These are phyloP conservation scores for Paecilomyces niveus DNA, from an alignment of 2,329 filamentous ascomycete genomes.

Conservation along the genomic window DNA sequence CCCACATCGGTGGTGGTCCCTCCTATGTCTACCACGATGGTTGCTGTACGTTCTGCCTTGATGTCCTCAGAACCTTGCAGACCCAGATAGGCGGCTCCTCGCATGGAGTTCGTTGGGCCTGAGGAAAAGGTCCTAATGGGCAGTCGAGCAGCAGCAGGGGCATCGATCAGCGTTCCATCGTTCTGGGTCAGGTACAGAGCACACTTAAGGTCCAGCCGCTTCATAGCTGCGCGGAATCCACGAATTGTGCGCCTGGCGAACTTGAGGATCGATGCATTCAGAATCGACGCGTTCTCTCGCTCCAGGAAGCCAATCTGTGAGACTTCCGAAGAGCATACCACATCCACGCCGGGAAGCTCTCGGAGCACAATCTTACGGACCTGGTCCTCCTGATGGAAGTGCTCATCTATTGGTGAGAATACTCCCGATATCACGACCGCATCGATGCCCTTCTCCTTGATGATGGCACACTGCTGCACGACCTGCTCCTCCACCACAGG, in stretches of 20 bases:
- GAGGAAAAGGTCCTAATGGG: conserved; percentile 48
- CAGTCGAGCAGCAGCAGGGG: conserved; percentile 38
- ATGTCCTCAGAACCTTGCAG: background rate
- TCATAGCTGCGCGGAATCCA: conserved; percentile 41
- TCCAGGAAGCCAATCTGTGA: conserved; percentile 45
- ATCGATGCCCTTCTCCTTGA: conserved; percentile 37
- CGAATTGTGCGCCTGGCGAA: conserved; percentile 41
- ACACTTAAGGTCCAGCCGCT: conserved; percentile 37
- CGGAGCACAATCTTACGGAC: conserved; percentile 43
- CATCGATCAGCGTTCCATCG: conserved; percentile 44
- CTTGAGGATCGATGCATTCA: conserved; percentile 43
- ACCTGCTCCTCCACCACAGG: conserved; percentile 40
- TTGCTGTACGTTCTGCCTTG: conserved; percentile 5
- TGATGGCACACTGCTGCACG: conserved; percentile 35
- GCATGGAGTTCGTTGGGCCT: conserved; percentile 48
- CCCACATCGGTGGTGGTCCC: conserved; percentile 58
- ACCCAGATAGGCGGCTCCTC: conserved; percentile 38
- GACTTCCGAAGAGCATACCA: conserved; percentile 46
- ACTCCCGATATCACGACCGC: conserved; percentile 51
- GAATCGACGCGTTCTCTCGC: conserved; percentile 45
- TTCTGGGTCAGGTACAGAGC: conserved; percentile 48
- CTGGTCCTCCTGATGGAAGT: conserved; percentile 45
- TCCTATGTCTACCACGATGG: conserved; percentile 52
- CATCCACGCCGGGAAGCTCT: conserved; percentile 41
- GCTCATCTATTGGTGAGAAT: conserved; percentile 52